Evolutionary conservation across 2,329 filamentous ascomycete genomes (phyloP).

Genomic region (Cercospora citrullina): DNA sequence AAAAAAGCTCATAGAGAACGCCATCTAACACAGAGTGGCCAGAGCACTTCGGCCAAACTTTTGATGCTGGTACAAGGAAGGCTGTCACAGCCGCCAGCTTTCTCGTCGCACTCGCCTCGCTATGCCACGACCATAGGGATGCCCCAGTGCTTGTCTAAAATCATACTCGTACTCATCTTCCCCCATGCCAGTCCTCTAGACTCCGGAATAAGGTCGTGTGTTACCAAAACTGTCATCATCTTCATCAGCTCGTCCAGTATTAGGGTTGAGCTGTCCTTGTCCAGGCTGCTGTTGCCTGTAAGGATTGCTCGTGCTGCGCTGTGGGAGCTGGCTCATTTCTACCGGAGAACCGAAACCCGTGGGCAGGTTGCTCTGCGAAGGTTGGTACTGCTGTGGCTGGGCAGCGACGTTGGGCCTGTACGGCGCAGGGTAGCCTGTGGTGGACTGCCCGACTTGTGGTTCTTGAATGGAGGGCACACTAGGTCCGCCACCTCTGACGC

Average conservation of each 20-base stretch:
- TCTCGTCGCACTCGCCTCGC: constrained; percentile 1
- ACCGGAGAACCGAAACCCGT: constrained; percentile 16
- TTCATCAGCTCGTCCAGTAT: constrained; percentile 20
- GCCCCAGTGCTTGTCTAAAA: neutral
- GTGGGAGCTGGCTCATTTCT: constrained; percentile 30
- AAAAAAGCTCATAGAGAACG: neutral
- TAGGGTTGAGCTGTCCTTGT: constrained; percentile 9
- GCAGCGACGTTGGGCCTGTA: constrained; percentile 17
- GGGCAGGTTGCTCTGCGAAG: constrained; percentile 19
- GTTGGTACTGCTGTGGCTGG: constrained; percentile 19
- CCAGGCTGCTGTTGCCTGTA: constrained; percentile 20
- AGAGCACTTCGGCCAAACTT: constrained; percentile 13
- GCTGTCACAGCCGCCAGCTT: constrained; percentile 9
- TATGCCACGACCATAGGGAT: neutral
- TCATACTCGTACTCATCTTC: neutral
- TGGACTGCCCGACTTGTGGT: constrained; percentile 18
- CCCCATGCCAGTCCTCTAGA: constrained; percentile 18
- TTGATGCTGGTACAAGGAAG: constrained; percentile 1
- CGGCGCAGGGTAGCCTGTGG: constrained; percentile 9
- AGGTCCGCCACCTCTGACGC: constrained; percentile 22
- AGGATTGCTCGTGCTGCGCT: constrained; percentile 30
- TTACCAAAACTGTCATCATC: constrained; percentile 26
- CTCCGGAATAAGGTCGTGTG: constrained; percentile 27
- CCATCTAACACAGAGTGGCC: neutral
- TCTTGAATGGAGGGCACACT: constrained; percentile 37